A percentile compares a stretch with the other conserved stretches of the same genome.
Evolutionary conservation across 805 yeast species (phyloP).

Genomic region (Wickerhamiella occidentalis): DNA sequence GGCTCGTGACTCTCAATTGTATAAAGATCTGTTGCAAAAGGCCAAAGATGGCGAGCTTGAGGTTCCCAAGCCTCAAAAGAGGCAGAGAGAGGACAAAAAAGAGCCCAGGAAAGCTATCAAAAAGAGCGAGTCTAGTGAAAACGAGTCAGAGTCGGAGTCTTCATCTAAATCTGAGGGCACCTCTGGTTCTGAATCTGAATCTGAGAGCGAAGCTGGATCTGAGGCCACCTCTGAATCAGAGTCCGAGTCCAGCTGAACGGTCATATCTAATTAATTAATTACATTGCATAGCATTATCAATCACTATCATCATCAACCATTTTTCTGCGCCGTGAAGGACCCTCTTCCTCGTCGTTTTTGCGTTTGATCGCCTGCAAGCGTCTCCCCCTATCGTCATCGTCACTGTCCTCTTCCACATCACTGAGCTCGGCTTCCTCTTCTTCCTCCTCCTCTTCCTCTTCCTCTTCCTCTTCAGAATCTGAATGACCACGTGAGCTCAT

Average conservation of each 20-base stretch:
- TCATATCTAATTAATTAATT: not conserved
- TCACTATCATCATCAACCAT: constrained; percentile 19
- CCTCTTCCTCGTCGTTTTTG: constrained; percentile 14
- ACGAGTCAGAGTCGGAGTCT: not conserved
- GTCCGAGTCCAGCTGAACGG: not conserved
- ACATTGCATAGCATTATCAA: not conserved
- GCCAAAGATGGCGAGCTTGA: constrained; percentile 45
- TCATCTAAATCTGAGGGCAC: not conserved
- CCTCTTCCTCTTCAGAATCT: constrained; percentile 22
- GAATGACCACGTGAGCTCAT: constrained; percentile 10
- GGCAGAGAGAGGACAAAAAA: not conserved
- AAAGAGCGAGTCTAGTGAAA: not conserved
- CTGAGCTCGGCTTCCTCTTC: constrained; percentile 26
- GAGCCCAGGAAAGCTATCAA: not conserved
- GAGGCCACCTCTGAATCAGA: not conserved
- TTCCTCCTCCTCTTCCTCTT: constrained; percentile 31
- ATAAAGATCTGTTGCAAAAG: constrained; percentile 41
- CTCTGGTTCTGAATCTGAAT: not conserved
- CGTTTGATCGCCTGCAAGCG: constrained; percentile 10
- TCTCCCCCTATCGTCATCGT: constrained; percentile 25
- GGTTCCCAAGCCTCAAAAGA: not conserved
- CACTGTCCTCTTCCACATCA: constrained; percentile 21
- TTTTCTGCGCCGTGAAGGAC: constrained; percentile 13
- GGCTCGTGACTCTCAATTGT: constrained; percentile 37
- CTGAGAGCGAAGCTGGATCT: not conserved